phyloP scores from a whole-genome alignment of 2,329 filamentous ascomycete genomes.

The Cyanodermella asteris region DNA sequence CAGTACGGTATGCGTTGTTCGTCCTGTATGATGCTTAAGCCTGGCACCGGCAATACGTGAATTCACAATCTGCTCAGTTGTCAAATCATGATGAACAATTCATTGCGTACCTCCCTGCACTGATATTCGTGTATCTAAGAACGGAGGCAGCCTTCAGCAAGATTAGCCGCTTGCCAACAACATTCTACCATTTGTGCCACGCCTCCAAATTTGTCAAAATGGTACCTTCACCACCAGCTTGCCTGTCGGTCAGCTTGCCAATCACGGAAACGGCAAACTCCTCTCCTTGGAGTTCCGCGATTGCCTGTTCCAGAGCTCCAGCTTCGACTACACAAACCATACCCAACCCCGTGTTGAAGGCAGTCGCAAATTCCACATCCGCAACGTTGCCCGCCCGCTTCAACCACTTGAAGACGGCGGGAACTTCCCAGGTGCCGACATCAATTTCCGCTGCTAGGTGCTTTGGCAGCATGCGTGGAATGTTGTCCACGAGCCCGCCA shows the following conservation, averaged over 20 bases:
- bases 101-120: too few species aligned
- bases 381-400: slow-evolving; percentile 32
- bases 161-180: too few species aligned
- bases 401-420: slow-evolving; percentile 70
- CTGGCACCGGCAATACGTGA: too few species aligned
- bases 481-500: slow-evolving; percentile 78
- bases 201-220: slow-evolving; percentile 37
- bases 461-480: slow-evolving; percentile 74
- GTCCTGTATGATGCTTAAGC: too few species aligned
- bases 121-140: too few species aligned
- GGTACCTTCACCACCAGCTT: slow-evolving; percentile 33
- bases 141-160: too few species aligned
- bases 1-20: too few species aligned
- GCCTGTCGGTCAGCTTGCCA: slow-evolving; percentile 44
- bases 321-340: slow-evolving; percentile 72
- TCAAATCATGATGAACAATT: too few species aligned
- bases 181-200: slow-evolving; percentile 12
- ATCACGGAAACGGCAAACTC: slow-evolving; percentile 63
- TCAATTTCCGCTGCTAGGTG: slow-evolving; percentile 64
- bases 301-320: slow-evolving; percentile 38
- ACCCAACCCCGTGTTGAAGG: slow-evolving; percentile 86
- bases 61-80: too few species aligned
- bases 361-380: slow-evolving; percentile 57
- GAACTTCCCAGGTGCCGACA: slow-evolving; percentile 51
- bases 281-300: slow-evolving; percentile 35